A percentile compares a stretch with the other conserved stretches of the same genome.
Evolutionary conservation across 768 basidiomycete species (phyloP).

Genomic region (Naematelia aurantialba): DNA sequence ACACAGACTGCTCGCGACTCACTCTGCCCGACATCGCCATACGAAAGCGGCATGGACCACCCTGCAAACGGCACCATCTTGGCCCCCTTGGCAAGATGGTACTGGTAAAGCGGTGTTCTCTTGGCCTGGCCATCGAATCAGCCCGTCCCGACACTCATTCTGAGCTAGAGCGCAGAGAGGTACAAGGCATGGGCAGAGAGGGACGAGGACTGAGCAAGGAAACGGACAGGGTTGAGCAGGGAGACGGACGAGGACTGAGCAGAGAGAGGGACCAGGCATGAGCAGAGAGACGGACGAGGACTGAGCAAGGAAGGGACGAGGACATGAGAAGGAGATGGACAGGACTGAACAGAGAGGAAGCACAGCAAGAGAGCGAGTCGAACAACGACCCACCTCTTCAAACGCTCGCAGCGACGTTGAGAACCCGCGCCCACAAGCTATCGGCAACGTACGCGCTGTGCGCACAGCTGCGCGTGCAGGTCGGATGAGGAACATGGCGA

Average conservation of each 20-base stretch:
- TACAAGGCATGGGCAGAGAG: too few species aligned
- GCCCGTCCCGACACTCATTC: background rate
- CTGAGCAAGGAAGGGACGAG: too few species aligned
- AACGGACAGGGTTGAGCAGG: too few species aligned
- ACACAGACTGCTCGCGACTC: conserved; percentile 25
- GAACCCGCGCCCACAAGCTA: background rate
- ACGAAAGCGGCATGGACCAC: conserved; percentile 86
- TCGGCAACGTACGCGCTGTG: background rate
- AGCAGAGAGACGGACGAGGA: too few species aligned
- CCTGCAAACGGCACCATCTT: conserved; percentile 98
- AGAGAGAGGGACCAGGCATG: too few species aligned
- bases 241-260: too few species aligned
- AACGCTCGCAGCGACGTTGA: conserved; percentile 1
- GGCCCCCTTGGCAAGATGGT: conserved; percentile 70
- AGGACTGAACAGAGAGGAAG: background rate
- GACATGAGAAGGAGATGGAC: too few species aligned
- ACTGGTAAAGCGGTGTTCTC: conserved; percentile 76
- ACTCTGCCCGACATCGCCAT: conserved; percentile 79
- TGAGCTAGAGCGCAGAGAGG: too few species aligned
- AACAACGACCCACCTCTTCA: conserved; percentile 16
- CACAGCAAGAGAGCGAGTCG: too few species aligned
- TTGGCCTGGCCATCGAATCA: conserved; percentile 15
- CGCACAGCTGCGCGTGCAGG: background rate
- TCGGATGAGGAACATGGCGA: background rate
- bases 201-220: too few species aligned